Base-by-base conservation (phyloP, 306 rosid species). In the Castanea sativa region DNA sequence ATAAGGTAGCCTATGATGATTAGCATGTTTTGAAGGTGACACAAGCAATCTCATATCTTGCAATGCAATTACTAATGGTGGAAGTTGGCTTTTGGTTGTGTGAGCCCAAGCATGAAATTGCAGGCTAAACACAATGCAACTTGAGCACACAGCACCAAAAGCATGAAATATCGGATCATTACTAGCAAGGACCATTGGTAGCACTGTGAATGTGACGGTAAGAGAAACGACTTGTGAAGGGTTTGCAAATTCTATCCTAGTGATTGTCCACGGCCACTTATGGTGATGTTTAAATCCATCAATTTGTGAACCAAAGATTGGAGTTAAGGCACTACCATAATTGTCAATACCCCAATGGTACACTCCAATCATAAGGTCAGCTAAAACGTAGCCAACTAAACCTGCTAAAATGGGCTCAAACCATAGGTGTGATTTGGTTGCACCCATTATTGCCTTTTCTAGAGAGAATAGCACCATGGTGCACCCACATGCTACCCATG, bases 101-200 rank as follows among this genome's bases (percentile, higher is more conserved):
- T 94, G 98, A 9, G 97, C 92, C 98, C 98, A 94, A 5, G 98
- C 94, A 73, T 94, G 98, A 68, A 94, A 92, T 61, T 94, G 98
- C 69, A 92, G 97, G 86, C 96, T 94, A 21, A 94, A 94, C 96
- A 94, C 90, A 58, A 92, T 92, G 89, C 94, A 90, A n/a, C 93
- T 90, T 0, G 96, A 69, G 56, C 84, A 92, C 82, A 86, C 29
- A 15, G 81, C 87, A 83, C 92, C 88, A 74, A 94, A 92, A 3
- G 83, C 89, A 75, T 84, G 89, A 60, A 85, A 12, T 32, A 73
- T 5, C 5, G 93, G 94, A 35, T 94, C 90, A 74, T 89, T 81
- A 32, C 76, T 86, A 63, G 86, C n/a, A 32, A 94, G 82, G 79
- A 16, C 73, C 19, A 92, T n/a, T 13, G 98, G 98, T 68, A 94